Conservation (phyloP, 441 rosid genomes). For the Gossypium aridum region DNA sequence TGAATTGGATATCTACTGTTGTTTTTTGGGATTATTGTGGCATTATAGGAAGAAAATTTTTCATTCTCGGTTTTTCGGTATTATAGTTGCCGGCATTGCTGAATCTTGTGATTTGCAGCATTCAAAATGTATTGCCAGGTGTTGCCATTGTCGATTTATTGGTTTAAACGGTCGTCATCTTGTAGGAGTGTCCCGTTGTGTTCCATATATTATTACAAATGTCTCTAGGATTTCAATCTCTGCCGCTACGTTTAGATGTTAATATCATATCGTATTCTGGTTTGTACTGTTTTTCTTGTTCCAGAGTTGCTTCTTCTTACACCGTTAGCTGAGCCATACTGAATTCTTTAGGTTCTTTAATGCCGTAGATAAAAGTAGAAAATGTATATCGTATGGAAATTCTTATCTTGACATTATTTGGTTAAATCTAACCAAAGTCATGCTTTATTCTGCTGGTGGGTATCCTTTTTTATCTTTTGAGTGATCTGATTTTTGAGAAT, state of each 20-base stretch:
- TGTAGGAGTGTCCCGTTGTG: neutral
- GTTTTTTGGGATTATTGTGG: neutral
- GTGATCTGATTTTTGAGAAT: neutral
- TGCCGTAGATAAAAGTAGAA: neutral
- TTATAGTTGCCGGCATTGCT: neutral
- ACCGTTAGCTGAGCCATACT: neutral
- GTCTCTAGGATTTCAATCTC: neutral
- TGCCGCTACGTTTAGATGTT: neutral
- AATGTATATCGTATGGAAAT: neutral
- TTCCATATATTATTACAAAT: conserved; percentile 20
- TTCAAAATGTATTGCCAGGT: neutral
- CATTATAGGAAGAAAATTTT: neutral
- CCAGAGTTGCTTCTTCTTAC: neutral
- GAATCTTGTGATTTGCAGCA: neutral
- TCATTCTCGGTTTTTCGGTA: neutral
- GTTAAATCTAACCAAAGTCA: neutral
- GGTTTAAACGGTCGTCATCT: neutral
- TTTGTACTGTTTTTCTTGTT: neutral
- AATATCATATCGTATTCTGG: neutral
- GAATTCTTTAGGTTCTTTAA: neutral
- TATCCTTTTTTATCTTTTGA: neutral
- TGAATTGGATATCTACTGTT: neutral
- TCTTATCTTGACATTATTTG: neutral
- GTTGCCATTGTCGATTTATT: neutral
- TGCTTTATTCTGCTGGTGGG: neutral